phyloP scores from a whole-genome alignment of 176 grass and related monocot genomes.

The Oryza nivara region DNA sequence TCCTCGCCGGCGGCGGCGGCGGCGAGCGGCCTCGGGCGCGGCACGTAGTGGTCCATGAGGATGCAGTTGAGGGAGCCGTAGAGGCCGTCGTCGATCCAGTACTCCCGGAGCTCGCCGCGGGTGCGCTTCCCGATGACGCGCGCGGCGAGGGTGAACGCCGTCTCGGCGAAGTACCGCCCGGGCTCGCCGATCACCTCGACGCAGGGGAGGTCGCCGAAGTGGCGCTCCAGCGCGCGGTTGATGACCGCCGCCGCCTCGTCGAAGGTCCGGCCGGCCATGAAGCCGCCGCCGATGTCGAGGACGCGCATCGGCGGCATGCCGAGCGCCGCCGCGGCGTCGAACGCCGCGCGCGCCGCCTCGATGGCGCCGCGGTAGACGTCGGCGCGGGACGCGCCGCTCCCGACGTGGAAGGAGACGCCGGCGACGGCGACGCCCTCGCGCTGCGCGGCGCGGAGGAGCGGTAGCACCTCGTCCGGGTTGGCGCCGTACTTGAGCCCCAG shows the following conservation, averaged over 20 bases:
- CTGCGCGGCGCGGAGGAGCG: constrained; percentile 42
- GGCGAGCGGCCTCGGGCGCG: constrained; percentile 29
- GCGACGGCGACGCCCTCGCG: constrained; percentile 6
- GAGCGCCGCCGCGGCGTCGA: constrained; percentile 15
- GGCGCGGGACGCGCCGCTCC: constrained; percentile 28
- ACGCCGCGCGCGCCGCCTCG: constrained; percentile 27
- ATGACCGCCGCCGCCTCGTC: constrained; percentile 11
- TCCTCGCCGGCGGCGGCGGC: not conserved
- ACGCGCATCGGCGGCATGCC: constrained; percentile 50
- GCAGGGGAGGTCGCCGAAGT: constrained; percentile 36
- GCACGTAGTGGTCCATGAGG: constrained; percentile 42
- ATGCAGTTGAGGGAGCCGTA: constrained; percentile 54
- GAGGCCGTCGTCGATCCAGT: constrained; percentile 56
- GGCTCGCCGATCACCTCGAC: constrained; percentile 49
- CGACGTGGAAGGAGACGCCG: constrained; percentile 56
- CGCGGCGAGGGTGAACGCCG: constrained; percentile 39
- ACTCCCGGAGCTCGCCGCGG: constrained; percentile 46
- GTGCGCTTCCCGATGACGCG: constrained; percentile 46
- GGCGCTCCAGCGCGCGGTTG: constrained; percentile 13
- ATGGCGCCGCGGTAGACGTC: constrained; percentile 37
- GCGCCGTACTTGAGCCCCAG: constrained; percentile 48
- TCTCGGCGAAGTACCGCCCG: constrained; percentile 44
- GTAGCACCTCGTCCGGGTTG: constrained; percentile 34
- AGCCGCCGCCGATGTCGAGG: constrained; percentile 50
- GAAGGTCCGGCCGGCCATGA: constrained; percentile 31